Base-by-base conservation (phyloP, 140 eudicot species). In the Stevia rebaudiana region DNA sequence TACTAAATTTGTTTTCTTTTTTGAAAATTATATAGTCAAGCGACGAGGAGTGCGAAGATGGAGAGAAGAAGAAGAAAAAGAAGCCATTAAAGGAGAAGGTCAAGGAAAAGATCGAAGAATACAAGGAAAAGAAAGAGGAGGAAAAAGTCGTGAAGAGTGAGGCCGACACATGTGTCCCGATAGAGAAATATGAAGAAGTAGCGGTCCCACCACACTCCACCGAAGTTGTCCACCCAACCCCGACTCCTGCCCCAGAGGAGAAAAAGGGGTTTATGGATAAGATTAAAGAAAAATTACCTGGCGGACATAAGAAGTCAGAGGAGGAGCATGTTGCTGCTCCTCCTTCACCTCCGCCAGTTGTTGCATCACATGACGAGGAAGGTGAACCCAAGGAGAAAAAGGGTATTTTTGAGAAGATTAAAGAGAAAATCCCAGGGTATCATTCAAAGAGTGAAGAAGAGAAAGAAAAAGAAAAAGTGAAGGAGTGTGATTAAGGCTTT, bases 181-280 rank as follows among this genome's bases (percentile, higher is more conserved):
- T 84, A 8, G 94, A 79, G 75, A 82, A 79, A 53, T 76, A 40
- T 46, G 95, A 83, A 9, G 95, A 79, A 36, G 78, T 31, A 1
- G 48, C 58, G 9, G 56, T 63, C 3, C 77, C 79, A 0, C 68
- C 83, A 8, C 64, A 82, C 0, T 49, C 11, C 24, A 0, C 21
- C 11, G 60, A 58, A 6, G 67, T 59, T 13, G 75, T 30, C 11
- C 40, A 42, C n/a, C 77, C 73, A 0, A 43, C 66, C 43, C 69
- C 68, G 17, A 61, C 39, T 72, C 36, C 62, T 0, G 87, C 71
- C 68, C 67, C 73, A 0, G 82, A 86, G 75, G 95, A 83, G 76
- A 86, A 87, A 61, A 87, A 81, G 54, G 92, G 95, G 9, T 67
- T 87, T 9, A 17, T 84, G 58, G 92, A 84, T 11, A 87, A 84